These are phyloP conservation scores for Penicillium sp. DNA, from an alignment of 2,329 filamentous ascomycete species.

Conservation along the genomic window DNA sequence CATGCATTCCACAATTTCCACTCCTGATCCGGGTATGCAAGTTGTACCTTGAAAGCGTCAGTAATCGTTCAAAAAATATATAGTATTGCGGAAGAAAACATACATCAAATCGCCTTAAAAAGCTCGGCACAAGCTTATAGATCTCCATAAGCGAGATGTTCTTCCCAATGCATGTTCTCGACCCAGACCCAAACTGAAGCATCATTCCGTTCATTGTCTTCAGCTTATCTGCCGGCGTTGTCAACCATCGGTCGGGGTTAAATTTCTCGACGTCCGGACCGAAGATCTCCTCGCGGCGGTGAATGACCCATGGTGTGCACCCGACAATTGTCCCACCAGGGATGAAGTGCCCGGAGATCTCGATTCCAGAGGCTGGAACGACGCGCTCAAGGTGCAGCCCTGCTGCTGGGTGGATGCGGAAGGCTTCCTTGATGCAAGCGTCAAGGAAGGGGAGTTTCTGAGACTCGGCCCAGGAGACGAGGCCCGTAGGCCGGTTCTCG, in stretches of 20 bases:
- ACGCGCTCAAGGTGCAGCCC: constrained; percentile 41
- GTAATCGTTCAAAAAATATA: not conserved
- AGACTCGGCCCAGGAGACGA: constrained; percentile 16
- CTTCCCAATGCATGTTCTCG: constrained; percentile 39
- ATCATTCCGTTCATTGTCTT: constrained; percentile 39
- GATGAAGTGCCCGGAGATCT: constrained; percentile 37
- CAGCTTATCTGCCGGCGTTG: constrained; percentile 29
- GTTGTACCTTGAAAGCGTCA: constrained; percentile 11
- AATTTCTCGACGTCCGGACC: constrained; percentile 46
- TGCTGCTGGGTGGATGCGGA: constrained; percentile 43
- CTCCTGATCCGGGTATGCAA: constrained; percentile 20
- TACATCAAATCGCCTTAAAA: constrained; percentile 21
- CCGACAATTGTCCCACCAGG: constrained; percentile 49
- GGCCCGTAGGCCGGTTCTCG: constrained; percentile 4
- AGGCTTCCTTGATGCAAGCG: constrained; percentile 43
- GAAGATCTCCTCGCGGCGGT: constrained; percentile 47
- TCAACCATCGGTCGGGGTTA: constrained; percentile 53
- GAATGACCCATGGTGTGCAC: constrained; percentile 51
- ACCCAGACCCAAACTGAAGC: constrained; percentile 37
- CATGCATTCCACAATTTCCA: constrained; percentile 24
- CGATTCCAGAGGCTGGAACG: constrained; percentile 36
- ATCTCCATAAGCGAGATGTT: constrained; percentile 41
- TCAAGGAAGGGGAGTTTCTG: constrained; percentile 39
- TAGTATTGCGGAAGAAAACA: not conserved
- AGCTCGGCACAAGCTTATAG: constrained; percentile 37